Evolutionary conservation across 257 asterid species (phyloP).

Genomic region (Parsonsia alboflavescens): DNA sequence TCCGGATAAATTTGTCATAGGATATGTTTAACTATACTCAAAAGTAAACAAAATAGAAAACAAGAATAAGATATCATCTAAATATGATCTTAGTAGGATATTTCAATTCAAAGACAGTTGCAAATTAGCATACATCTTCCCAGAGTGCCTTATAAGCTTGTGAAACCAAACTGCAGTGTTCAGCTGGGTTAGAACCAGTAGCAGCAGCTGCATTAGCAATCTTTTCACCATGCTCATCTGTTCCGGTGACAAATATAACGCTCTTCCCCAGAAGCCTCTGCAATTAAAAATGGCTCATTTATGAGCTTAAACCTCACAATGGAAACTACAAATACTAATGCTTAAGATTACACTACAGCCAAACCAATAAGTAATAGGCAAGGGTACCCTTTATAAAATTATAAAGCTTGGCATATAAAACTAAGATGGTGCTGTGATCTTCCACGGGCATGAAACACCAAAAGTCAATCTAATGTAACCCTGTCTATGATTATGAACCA

Average conservation of each 20-base stretch:
- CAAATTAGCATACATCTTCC: constrained; percentile 51
- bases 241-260: constrained; percentile 85
- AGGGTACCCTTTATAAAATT: background rate
- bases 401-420: background rate
- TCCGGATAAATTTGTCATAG: constrained; percentile 83
- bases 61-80: constrained; percentile 3
- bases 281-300: constrained; percentile 14
- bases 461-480: background rate
- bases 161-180: constrained; percentile 78
- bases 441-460: background rate
- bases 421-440: background rate
- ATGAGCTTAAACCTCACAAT: constrained; percentile 2
- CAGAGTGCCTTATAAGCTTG: constrained; percentile 72
- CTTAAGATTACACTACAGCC: background rate
- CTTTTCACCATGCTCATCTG: constrained; percentile 98
- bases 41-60: constrained; percentile 17
- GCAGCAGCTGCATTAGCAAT: constrained; percentile 85
- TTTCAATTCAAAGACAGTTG: constrained; percentile 5
- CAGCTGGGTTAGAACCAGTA: constrained; percentile 60
- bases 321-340: background rate
- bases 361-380: background rate
- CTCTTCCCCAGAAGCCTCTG: constrained; percentile 85
- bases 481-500: background rate
- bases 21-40: constrained; percentile 70
- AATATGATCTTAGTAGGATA: background rate